Evolutionary conservation across 2,329 filamentous ascomycete species (phyloP), one percentile per base, ranked within the genome.

Genomic region (Cytospora chrysosperma): DNA sequence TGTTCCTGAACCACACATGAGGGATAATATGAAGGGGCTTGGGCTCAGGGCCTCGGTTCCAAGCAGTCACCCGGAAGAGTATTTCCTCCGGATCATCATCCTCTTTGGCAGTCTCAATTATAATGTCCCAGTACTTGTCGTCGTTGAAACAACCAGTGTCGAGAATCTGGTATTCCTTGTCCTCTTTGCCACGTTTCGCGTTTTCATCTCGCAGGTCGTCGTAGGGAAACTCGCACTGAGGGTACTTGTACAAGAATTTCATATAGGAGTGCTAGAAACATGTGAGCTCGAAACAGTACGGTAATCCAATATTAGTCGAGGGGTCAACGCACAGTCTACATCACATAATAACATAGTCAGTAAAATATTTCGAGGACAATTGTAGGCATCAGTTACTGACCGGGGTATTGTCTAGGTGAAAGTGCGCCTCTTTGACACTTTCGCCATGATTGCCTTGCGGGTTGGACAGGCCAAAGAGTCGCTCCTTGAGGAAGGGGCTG

Each of bases 211-310:
- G 80, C 54, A 98, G 81, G 68, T 97, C 88, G 75, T 97, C 84
- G 80, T 98, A 98, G 2, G 94, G 95, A 72, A 98, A 98, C 67
- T 89, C 87, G 71, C 85, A 85, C 77, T 98, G 94, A 0, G 95
- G 95, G 71, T 97, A 96, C 77, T 98, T 98, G 85, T 98, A 98
- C 69, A 98, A 88, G 73, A 88, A 96, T 77, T 98, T 98, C 94
- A 98, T 98, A 81, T 98, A 98, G 30, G 94, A 96, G 77, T 97
- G 93, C 91, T 93, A 75, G 32, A 65, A 63, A 60, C 27, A 63
- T 64, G 66, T 72, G 67, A 70, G 58, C 43, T 58, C 6, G 21
- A 34, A 30, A 49, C 26, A 26, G 51, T 34, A 61, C 12, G 13
- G 3, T 4, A 12, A 21, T 47, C 12, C 43, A 21, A 13, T 37